phyloP scores from a whole-genome alignment of 1,139 yeast species.

The Yamadazyma oceani region DNA sequence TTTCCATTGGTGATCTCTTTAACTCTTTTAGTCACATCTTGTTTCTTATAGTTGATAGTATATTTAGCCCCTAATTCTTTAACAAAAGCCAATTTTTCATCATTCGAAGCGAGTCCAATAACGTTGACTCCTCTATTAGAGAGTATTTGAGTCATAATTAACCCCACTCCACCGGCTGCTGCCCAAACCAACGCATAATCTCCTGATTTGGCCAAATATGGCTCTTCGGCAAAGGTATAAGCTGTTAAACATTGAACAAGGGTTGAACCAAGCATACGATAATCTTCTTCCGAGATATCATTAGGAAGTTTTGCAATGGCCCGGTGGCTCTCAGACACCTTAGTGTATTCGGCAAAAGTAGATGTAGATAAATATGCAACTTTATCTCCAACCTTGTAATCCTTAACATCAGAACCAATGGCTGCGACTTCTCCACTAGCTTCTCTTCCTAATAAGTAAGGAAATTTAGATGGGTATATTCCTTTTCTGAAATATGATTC shows the following conservation, averaged over 20 bases:
- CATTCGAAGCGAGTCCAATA: conserved; percentile 80
- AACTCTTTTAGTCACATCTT: conserved; percentile 59
- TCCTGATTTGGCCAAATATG: conserved; percentile 63
- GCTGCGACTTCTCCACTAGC: conserved; percentile 76
- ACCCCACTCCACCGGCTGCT: conserved; percentile 94
- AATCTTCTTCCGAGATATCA: conserved; percentile 35
- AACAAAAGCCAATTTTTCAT: conserved; percentile 61
- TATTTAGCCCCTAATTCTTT: conserved; percentile 74
- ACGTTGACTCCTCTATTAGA: conserved; percentile 67
- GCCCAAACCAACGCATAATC: conserved; percentile 81
- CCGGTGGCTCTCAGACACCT: conserved; percentile 30
- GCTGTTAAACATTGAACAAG: conserved; percentile 80
- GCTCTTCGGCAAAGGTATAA: conserved; percentile 62
- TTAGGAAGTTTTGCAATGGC: conserved; percentile 51
- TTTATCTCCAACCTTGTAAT: conserved; percentile 67
- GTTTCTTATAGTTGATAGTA: conserved; percentile 58
- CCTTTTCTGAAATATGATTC: conserved; percentile 84
- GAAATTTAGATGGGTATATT: conserved; percentile 58
- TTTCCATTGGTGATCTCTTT: conserved; percentile 63
- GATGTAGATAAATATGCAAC: conserved; percentile 55
- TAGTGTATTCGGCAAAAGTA: conserved; percentile 75
- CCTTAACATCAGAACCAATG: conserved; percentile 59
- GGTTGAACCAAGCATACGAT: conserved; percentile 59
- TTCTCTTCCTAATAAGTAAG: conserved; percentile 77
- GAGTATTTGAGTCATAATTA: conserved; percentile 63